Evolutionary conservation across 352 stramenopile genomes (phyloP), one percentile per base, ranked within the genome.

Genomic region (Phytopythium aichiense): DNA sequence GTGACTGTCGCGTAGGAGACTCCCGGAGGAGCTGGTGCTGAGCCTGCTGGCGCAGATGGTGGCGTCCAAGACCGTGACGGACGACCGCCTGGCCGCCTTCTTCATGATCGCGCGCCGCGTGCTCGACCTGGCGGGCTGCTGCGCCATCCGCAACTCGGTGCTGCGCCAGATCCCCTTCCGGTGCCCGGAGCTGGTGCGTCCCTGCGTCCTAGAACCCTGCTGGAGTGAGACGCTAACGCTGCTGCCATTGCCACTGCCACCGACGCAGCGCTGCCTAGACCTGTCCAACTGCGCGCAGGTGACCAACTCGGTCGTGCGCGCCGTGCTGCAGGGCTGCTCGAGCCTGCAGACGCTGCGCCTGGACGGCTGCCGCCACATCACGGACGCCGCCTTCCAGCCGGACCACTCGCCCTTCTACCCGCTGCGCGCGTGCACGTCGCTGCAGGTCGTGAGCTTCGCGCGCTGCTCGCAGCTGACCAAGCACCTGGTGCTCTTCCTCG

Each of bases 271-370:
- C 61, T 94, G 79, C 50, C 70, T 95, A 54, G 84, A 95, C 67
- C 66, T 95, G 22, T 88, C 85, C 20, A 91, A 92, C 63, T 95
- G 84, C 60, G 66, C 74, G n/a, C 87, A 95, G 72, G 87, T 95
- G 58, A 94, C 79, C 68, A 95, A 94, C 69, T 84, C 84, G 7
- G 84, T 95, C 53, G 78, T 95, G 53, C 85, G 83, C 22, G 77
- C 82, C 20, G 77, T 94, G 56, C 66, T 95, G 35, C 87, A 93
- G 56, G 84, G 84, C 12, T 95, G 87, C 63, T 67, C 78, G 50
- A 76, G 74, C 40, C 70, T 95, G 50, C 83, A 94, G 72, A 87
- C 77, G 40, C 68, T 95, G 60, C 80, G 84, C n/a, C 69, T 95
- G 42, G 87, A 93, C 68, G 86, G 84, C 61, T 94, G 85, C 57